Evolutionary conservation across 805 yeast genomes (phyloP), one percentile per base, ranked within the genome.

Genomic region (Candida awuae): DNA sequence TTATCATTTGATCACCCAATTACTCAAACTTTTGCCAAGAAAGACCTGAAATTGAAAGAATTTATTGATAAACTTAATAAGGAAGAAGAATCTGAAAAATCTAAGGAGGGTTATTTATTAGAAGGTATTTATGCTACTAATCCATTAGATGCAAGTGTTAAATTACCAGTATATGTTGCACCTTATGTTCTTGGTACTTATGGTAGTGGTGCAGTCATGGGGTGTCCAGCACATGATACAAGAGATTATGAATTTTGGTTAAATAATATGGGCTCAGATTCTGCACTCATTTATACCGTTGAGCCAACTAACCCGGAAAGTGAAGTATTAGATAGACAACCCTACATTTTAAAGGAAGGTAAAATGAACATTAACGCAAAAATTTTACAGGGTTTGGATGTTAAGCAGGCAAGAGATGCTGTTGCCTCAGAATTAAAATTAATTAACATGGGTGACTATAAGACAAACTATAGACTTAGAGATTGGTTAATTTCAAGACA

Each of bases 401-500:
- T 68, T 1, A 42, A 48, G 2, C 73, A 72, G 6, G 96, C 90
- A 1, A 70, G 73, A 9, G 39, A 51, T 1, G 52, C 54, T 14
- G 68, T 85, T 19, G 55, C 70, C 0, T 48, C 61, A 1, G 54
- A 61, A 10, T 60, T 87, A n/a, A 58, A 53, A 14, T 33, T 34
- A 4, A 37, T 49, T 8, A 17, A 41, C 19, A 37, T 35, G 35
- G 96, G 90, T 0, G 47, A 59, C 1, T 42, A 49, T 3, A 65
- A 72, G 4, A 67, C 70, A 0, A 78, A 78, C 46, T 80, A 69
- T 52, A 73, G 79, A 47, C 63, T 92, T 21, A 71, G 97, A 49
- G 98, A 92, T 55, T 92, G 98, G 98, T 70, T 92, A 20, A 82
- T 92, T 34, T 81, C 94, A 52, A 74, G 98, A 54, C 98, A 92